A percentile compares a stretch with the other conserved stretches of the same genome.
These are phyloP conservation scores for Holtermannia corniformis DNA, from an alignment of 768 basidiomycete genomes.

Conservation along the genomic window DNA sequence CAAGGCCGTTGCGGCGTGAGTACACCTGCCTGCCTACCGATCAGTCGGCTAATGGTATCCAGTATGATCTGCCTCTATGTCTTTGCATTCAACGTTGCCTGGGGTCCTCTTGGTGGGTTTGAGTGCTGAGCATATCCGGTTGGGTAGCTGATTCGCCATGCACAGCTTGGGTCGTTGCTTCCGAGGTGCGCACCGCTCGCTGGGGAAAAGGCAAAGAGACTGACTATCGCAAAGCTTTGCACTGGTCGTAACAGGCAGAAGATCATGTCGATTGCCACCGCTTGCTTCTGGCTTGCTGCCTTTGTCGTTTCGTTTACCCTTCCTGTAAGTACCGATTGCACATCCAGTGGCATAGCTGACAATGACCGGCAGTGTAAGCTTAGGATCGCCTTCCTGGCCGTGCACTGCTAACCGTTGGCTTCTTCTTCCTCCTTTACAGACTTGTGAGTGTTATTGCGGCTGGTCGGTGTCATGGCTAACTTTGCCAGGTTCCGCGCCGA, in stretches of 20 bases:
- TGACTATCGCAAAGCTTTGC: constrained; percentile 24
- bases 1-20: constrained; percentile 29
- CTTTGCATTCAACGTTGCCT: constrained; percentile 41
- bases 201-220: too few relatives aligned
- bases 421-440: too few relatives aligned
- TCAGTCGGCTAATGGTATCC: not conserved
- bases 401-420: too few relatives aligned
- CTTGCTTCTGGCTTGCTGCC: constrained; percentile 41
- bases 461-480: too few relatives aligned
- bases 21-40: not conserved
- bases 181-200: constrained; percentile 2
- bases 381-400: too few relatives aligned
- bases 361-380: too few relatives aligned
- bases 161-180: constrained; percentile 27
- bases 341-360: too few relatives aligned
- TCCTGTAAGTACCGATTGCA: too few relatives aligned
- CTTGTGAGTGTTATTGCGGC: too few relatives aligned
- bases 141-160: not conserved
- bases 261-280: constrained; percentile 39
- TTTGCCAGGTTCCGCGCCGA: constrained; percentile 32
- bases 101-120: constrained; percentile 25
- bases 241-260: constrained; percentile 36
- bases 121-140: not conserved
- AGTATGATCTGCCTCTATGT: constrained; percentile 39
- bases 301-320: constrained; percentile 41